A percentile compares a stretch with the other conserved stretches of the same genome.
These are phyloP conservation scores for Scutellaria baicalensis DNA, from an alignment of 257 asterid species.

Conservation along the genomic window DNA sequence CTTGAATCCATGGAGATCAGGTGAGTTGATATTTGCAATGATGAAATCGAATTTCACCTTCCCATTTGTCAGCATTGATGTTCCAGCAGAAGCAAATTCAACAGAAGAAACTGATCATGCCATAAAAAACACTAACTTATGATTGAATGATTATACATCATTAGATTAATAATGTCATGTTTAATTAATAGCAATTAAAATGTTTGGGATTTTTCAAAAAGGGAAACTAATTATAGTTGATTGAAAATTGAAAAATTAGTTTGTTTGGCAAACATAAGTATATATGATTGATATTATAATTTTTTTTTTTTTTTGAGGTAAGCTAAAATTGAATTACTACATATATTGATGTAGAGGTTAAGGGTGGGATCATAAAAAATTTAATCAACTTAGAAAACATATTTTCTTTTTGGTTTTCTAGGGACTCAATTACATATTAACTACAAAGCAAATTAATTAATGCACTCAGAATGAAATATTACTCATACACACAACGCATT, in stretches of 20 bases:
- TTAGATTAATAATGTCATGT: too few species aligned
- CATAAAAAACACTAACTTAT: neutral
- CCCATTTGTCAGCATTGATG: constrained; percentile 19
- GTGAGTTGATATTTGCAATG: constrained; percentile 34
- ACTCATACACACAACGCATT: too few species aligned
- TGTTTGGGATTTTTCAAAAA: too few species aligned
- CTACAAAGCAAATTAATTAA: too few species aligned
- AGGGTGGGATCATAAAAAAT: too few species aligned
- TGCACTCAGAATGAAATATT: too few species aligned
- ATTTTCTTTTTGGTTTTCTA: too few species aligned
- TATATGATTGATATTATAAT: too few species aligned
- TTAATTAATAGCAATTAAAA: too few species aligned
- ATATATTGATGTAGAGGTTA: neutral
- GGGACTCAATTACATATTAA: too few species aligned
- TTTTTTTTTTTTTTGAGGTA: too few species aligned
- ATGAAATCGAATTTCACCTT: constrained; percentile 26
- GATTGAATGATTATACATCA: neutral
- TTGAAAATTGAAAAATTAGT: neutral
- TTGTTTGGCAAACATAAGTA: neutral
- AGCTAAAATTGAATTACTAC: neutral
- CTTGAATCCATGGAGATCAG: constrained; percentile 30
- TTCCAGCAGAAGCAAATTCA: constrained; percentile 16
- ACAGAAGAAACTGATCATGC: constrained; percentile 13
- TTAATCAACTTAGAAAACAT: too few species aligned
- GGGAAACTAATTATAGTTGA: neutral